These are phyloP conservation scores for Cryphonectria carpinicola DNA, from an alignment of 2,329 filamentous ascomycete species.

Conservation along the genomic window DNA sequence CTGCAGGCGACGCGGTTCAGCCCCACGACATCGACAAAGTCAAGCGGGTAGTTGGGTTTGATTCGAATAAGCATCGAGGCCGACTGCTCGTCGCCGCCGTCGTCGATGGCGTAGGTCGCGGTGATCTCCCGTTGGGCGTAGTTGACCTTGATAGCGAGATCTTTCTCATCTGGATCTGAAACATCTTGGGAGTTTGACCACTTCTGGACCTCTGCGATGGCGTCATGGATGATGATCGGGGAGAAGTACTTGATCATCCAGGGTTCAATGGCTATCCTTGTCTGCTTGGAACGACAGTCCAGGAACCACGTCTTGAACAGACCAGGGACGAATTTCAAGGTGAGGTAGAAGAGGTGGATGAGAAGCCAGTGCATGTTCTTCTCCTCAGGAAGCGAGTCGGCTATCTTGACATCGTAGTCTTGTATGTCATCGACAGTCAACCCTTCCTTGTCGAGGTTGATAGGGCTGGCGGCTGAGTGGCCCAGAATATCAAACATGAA, in stretches of 20 bases:
- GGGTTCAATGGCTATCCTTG: conserved; percentile 73
- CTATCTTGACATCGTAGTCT: conserved; percentile 55
- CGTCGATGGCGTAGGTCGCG: conserved; percentile 74
- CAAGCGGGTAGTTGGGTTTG: conserved; percentile 81
- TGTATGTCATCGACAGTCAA: conserved; percentile 62
- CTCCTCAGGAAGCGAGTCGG: conserved; percentile 64
- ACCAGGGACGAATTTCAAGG: conserved; percentile 75
- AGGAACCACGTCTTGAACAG: conserved; percentile 86
- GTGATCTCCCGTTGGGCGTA: conserved; percentile 74
- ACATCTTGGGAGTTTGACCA: conserved; percentile 65
- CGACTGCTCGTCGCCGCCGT: conserved; percentile 70
- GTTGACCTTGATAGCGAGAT: conserved; percentile 71
- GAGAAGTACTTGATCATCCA: conserved; percentile 91
- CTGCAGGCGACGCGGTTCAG: conserved; percentile 84
- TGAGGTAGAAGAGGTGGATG: conserved; percentile 83
- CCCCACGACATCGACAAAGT: conserved; percentile 74
- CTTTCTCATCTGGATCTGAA: conserved; percentile 54
- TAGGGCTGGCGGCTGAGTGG: conserved; percentile 71
- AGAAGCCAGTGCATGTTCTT: conserved; percentile 82
- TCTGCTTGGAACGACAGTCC: conserved; percentile 78
- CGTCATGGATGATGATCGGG: conserved; percentile 66
- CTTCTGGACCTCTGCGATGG: conserved; percentile 67
- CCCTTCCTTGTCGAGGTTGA: conserved; percentile 72
- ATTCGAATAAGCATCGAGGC: conserved; percentile 83
- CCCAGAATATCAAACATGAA: conserved; percentile 87